Percentiles rank a stretch among this genome's conserved stretches.
Conservation (phyloP, 2,329 filamentous ascomycete species). For the Setomelanomma holmii region DNA sequence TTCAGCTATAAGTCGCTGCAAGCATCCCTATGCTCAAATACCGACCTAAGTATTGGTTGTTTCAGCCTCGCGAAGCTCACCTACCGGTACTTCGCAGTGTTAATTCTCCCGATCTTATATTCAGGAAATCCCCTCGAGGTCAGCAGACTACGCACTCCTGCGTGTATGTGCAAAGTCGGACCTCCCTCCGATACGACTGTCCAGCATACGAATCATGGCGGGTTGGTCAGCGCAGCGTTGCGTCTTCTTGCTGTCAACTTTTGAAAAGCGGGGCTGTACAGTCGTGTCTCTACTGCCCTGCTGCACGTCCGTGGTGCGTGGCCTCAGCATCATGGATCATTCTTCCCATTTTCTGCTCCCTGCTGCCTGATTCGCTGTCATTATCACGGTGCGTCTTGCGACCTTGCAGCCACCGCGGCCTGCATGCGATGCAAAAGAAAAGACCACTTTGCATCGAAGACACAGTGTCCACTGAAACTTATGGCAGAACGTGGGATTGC, state of each 20-base stretch:
- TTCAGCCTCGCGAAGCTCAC: slow-evolving; percentile 19
- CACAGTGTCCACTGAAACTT: slow-evolving; percentile 1
- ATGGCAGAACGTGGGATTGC: slow-evolving; percentile 4
- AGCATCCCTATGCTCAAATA: slow-evolving; percentile 2
- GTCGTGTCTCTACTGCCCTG: slow-evolving; percentile 17
- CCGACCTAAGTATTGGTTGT: slow-evolving; percentile 10
- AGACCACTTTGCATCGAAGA: not conserved
- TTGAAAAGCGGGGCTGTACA: slow-evolving; percentile 17
- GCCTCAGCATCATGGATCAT: slow-evolving; percentile 13
- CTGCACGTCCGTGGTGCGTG: slow-evolving; percentile 19
- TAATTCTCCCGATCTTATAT: too few relatives aligned
- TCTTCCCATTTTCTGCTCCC: not conserved
- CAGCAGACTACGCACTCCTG: slow-evolving; percentile 16
- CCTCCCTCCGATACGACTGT: not conserved
- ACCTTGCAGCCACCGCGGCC: slow-evolving; percentile 10
- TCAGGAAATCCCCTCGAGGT: too few relatives aligned
- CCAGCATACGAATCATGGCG: slow-evolving; percentile 22
- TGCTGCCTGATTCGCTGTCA: slow-evolving; percentile 7
- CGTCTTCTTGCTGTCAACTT: slow-evolving; percentile 22
- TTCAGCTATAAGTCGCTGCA: slow-evolving; percentile 1
- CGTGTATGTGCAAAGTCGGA: slow-evolving; percentile 1
- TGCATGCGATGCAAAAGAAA: not conserved
- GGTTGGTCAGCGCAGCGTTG: slow-evolving; percentile 22
- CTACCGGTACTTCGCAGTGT: not conserved
- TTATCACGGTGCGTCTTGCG: slow-evolving; percentile 11